Conservation (phyloP, 805 yeast species). For the Saturnispora hagleri region DNA sequence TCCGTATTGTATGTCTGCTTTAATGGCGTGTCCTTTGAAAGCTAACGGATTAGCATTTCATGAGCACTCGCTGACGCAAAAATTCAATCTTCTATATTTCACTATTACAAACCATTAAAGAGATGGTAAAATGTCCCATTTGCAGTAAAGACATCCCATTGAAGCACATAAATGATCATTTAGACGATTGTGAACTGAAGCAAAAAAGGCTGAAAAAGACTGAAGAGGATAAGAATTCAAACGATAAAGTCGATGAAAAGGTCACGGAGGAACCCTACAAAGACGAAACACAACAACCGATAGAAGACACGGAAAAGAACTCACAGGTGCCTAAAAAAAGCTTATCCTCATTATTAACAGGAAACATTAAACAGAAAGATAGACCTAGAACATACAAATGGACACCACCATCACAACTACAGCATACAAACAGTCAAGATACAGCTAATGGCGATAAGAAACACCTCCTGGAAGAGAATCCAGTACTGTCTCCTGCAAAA, state of each 20-base stretch:
- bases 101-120: neutral
- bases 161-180: slow-evolving; percentile 26
- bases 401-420: slow-evolving; percentile 4
- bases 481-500: slow-evolving; percentile 2
- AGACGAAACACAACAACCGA: neutral
- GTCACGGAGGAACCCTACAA: neutral
- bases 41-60: neutral
- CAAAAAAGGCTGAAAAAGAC: neutral
- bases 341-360: slow-evolving; percentile 6
- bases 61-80: neutral
- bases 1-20: neutral
- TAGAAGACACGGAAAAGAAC: neutral
- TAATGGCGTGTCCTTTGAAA: neutral
- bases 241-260: neutral
- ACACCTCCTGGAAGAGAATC: neutral
- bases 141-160: slow-evolving; percentile 24
- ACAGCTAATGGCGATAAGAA: neutral
- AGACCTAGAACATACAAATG: slow-evolving; percentile 11
- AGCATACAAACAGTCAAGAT: neutral
- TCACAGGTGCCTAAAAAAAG: neutral
- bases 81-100: neutral
- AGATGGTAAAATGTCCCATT: slow-evolving; percentile 30
- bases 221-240: neutral
- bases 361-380: slow-evolving; percentile 6
- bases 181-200: slow-evolving; percentile 24